Evolutionary conservation across 192 early-diverging fungal species (phyloP), one percentile per base, ranked within the genome.

Genomic region (Linnemannia exigua): DNA sequence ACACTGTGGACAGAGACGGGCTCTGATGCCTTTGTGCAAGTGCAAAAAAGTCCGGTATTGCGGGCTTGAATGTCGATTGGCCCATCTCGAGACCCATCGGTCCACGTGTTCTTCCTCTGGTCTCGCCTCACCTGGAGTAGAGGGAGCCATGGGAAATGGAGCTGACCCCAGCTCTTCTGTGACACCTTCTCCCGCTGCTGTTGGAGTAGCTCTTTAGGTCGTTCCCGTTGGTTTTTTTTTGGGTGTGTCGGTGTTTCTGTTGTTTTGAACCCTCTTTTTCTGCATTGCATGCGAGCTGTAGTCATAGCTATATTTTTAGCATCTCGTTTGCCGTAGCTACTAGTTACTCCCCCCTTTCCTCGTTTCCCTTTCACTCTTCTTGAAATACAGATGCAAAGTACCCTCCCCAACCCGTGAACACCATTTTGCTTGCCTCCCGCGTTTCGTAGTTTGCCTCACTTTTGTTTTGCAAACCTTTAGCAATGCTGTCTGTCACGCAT

Each of bases 11-110:
- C 68, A 80, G 63, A 47, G 46, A 50, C 54, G 75, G n/a, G 69
- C 76, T 12, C 46, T 79, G 79, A 80, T 86, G 78, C 84, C 84
- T 0, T 47, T 86, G 37, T 86, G 84, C 61, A 74, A 76, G 6
- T 86, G 84, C 50, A 86, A 80, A 66, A 86, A 86, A 70, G 78
- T 80, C 19, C 77, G 84, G 33, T 86, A 86, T 41, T 86, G 84
- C 14, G 79, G 79, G 48, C 74, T 69, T 17, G 84, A 69, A 20
- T 86, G 84, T 66, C 73, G 84, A 6, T 25, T 76, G 14, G 78
- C 84, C 15, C 78, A 86, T 38, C 46, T 86, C 70, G 84, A 79
- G 17, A 50, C 20, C 12, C 84, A 86, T 68, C 74, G 79, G 28
- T 38, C 35, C 46, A 86, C 84, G 17, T 78, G 78, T 12, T 84